Conservation (phyloP, 176 grass and related monocot species). For the Pharus latifolius region DNA sequence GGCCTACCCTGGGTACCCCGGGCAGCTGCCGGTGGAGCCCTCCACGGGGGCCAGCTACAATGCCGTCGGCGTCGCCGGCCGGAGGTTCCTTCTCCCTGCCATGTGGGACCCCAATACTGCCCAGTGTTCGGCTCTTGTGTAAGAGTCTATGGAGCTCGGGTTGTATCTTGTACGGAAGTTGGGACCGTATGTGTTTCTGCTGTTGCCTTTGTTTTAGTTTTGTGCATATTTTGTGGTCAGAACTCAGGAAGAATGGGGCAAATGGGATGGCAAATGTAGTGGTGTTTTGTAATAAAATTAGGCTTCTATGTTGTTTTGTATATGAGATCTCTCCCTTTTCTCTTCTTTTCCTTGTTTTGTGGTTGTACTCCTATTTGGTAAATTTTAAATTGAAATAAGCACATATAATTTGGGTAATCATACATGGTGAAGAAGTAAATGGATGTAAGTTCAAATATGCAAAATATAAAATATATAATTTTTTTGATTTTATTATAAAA, state of each 20-base stretch:
- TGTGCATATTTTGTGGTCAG: constrained; percentile 10
- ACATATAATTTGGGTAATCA: too few relatives aligned
- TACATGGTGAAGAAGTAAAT: too few relatives aligned
- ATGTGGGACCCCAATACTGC: constrained; percentile 74
- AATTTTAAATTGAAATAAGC: too few relatives aligned
- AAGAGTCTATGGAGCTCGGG: constrained; percentile 19
- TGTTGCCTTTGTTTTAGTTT: not conserved
- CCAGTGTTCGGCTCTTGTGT: constrained; percentile 53
- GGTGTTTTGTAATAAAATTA: not conserved
- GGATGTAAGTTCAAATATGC: too few relatives aligned
- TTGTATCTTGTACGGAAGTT: constrained; percentile 11
- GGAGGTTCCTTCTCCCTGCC: constrained; percentile 50
- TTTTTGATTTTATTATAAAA: too few relatives aligned
- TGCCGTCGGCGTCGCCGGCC: constrained; percentile 26
- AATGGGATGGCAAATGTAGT: not conserved
- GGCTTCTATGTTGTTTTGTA: not conserved
- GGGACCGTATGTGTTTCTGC: not conserved
- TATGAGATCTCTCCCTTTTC: not conserved
- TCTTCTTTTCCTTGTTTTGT: not conserved
- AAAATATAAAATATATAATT: too few relatives aligned
- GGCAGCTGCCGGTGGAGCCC: constrained; percentile 35
- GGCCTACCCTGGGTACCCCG: constrained; percentile 54
- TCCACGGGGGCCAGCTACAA: constrained; percentile 54
- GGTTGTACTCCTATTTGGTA: too few relatives aligned
- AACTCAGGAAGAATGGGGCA: not conserved